Evolutionary conservation across 208 protist species (phyloP), one percentile per base, ranked within the genome.

Genomic region (Crithidia bombi): DNA sequence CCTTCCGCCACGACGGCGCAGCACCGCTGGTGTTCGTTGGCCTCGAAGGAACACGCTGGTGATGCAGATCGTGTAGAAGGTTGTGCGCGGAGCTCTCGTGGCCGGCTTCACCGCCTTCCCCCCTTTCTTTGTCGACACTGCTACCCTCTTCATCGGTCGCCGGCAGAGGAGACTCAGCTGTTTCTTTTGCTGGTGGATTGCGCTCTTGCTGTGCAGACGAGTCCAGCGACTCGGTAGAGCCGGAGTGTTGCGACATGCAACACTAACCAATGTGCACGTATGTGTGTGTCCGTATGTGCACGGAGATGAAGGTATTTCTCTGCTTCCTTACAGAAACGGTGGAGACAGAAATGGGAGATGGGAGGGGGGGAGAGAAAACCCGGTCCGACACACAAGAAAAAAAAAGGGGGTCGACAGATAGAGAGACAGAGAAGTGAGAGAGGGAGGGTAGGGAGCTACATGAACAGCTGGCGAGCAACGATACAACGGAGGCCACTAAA

Each of bases 1-100:
- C 79, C 58, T 92, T 94, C 39, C 83, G 79, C 91, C 93, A 97
- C 28, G 21, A 41, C 15, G 76, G 75, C 26, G 67, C 46, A 17
- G 17, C 30, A 26, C 46, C 21, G 36, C 19, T 26, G 4, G 57
- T 43, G 56, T 15, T 46, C 33, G 14, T 35, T 4, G 35, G 51
- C 51, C 56, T 68, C 17, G 69, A 75, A 0, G 61, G 52, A 3
- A 49, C 33, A 11, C 51, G 33, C n/a, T 75, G 39, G 19, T 63
- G 52, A 2, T n/a, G n/a, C n/a, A n/a, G 32, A n/a, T n/a, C n/a
- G 11, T 57, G 43, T 15, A 58, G 44, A 21, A 39, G 41, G 12
- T 30, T 25, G 33, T 0, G 59, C 3, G 17, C n/a, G 25, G 36
- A 4, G 32, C 26, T 19, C 3, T 26, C 33, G 4, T 41, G 51